Conservation (phyloP, 116 monocot genomes). For the Papilionanthe hybrid region DNA sequence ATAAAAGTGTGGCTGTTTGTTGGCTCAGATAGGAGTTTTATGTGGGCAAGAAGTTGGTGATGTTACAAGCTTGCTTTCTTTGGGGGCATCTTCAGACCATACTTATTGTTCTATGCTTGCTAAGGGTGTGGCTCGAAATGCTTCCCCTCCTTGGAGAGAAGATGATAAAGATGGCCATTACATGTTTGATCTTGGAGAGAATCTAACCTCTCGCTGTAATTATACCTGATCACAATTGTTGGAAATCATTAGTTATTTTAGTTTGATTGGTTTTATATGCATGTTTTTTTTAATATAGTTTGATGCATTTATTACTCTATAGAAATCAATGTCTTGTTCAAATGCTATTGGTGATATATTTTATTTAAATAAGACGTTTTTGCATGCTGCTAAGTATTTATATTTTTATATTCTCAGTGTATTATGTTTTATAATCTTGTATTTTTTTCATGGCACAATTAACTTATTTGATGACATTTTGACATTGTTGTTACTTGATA, state of each 20-base stretch:
- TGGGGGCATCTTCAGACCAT: constrained; percentile 37
- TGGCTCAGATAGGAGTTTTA: constrained; percentile 76
- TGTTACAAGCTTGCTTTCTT: constrained; percentile 39
- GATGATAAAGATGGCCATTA: constrained; percentile 99
- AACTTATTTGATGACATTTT: neutral
- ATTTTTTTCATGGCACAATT: no score
- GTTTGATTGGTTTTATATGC: neutral
- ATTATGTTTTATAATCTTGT: neutral
- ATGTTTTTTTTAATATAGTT: neutral
- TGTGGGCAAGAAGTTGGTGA: constrained; percentile 95
- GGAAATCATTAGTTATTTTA: constrained; percentile 9
- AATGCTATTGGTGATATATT: neutral
- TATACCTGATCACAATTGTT: constrained; percentile 37
- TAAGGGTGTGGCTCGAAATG: constrained; percentile 56
- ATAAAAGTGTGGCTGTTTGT: constrained; percentile 73
- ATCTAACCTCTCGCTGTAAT: constrained; percentile 99
- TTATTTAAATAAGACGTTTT: neutral
- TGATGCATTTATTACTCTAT: neutral
- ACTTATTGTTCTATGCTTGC: constrained; percentile 42
- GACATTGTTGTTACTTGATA: neutral
- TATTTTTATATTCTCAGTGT: neutral
- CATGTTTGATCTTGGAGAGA: constrained; percentile 89
- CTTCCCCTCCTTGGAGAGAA: constrained; percentile 92
- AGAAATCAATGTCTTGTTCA: neutral
- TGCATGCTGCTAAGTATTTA: neutral